Evolutionary conservation across 139 green algal genomes (phyloP), one percentile per base, ranked within the genome.

Genomic region (Dunaliella primolecta): DNA sequence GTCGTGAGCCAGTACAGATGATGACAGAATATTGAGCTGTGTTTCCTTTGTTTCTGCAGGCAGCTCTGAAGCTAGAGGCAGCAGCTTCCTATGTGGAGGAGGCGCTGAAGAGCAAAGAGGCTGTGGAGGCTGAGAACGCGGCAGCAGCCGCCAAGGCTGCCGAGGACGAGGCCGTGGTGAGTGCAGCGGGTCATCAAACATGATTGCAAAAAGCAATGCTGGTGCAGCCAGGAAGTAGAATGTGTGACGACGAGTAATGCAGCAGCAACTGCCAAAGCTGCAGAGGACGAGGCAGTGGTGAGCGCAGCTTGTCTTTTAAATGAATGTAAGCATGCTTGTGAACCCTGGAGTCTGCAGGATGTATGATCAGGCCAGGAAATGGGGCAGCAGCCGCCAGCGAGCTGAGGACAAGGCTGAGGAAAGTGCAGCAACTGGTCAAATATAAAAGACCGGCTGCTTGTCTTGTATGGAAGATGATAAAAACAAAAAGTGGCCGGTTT

Each of bases 151-250:
- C 94, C 25, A 89, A 91, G 36, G 86, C 93, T 11, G 87, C 90
- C 36, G 91, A 98, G 83, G 93, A 95, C 82, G 92, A 97, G 30
- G 93, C 91, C 27, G 76, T 87, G 90, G 93, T 95, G 82, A 55
- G 84, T 0, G 35, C 35, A 15, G 38, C 0, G 38, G 38, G 3
- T n/a, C 34, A 32, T n/a, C n/a, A 25, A 64, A 64, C 3, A 15
- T 70, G 81, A 36, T 29, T 20, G 35, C 7, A 20, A 1, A 21
- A 35, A 25, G 79, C 25, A 24, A 75, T 29, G 29, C 24, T 56
- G 29, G 21, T 64, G 57, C n/a, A 21, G 3, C 57, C 1, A 30
- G 57, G 31, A 34, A 78, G 23, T 24, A 24, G 15, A 30, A 71
- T 1, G 11, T 71, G 23, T 71, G 24, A 30, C 3, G 77, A 21